phyloP scores from a whole-genome alignment of 2,329 filamentous ascomycete species.

The Colletotrichum sp. region DNA sequence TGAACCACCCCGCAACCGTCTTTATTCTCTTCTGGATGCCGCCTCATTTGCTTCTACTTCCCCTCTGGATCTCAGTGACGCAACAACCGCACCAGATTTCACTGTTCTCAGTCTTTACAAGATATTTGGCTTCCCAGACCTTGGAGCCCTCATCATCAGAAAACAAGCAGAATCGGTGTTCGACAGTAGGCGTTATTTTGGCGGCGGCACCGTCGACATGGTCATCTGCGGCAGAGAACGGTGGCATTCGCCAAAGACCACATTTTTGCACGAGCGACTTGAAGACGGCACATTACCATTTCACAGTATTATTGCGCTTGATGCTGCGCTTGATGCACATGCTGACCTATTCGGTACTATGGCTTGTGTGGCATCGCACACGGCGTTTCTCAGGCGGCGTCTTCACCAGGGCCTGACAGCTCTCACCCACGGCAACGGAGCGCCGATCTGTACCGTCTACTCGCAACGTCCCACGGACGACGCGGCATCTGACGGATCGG shows the following conservation, averaged over 20 bases:
- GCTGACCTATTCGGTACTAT: slow-evolving; percentile 74
- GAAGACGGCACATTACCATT: slow-evolving; percentile 93
- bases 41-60: slow-evolving; percentile 82
- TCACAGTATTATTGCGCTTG: slow-evolving; percentile 86
- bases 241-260: slow-evolving; percentile 81
- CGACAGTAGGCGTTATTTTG: slow-evolving; percentile 79
- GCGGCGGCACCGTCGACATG: slow-evolving; percentile 92
- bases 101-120: slow-evolving; percentile 91
- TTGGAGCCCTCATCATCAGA: slow-evolving; percentile 84
- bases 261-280: slow-evolving; percentile 77
- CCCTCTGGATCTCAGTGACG: slow-evolving; percentile 71
- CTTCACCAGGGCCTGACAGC: slow-evolving; percentile 63
- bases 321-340: slow-evolving; percentile 75
- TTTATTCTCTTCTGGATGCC: slow-evolving; percentile 56
- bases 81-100: slow-evolving; percentile 76
- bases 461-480: slow-evolving; percentile 27
- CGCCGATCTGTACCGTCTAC: slow-evolving; percentile 71
- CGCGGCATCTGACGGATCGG: slow-evolving; percentile 47
- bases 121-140: slow-evolving; percentile 95
- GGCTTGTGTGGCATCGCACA: slow-evolving; percentile 72
- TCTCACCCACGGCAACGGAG: slow-evolving; percentile 73
- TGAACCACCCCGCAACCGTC: background rate
- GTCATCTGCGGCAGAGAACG: slow-evolving; percentile 77
- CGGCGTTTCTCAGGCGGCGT: slow-evolving; percentile 64
- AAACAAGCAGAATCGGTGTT: slow-evolving; percentile 72